Conservation (phyloP, 768 basidiomycete genomes). For the Amanita molliuscula region DNA sequence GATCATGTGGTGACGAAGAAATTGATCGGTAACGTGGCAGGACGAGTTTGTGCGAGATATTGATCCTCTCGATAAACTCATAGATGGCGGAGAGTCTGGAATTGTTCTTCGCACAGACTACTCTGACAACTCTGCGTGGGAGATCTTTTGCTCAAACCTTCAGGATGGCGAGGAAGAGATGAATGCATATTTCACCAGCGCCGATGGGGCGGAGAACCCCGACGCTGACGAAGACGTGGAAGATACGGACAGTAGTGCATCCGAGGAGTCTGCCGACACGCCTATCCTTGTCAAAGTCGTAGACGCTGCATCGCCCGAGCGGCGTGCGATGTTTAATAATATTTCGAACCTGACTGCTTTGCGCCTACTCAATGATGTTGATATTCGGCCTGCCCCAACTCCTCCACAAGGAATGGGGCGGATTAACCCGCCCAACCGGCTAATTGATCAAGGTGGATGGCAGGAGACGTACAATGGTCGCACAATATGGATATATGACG, state of each 20-base stretch:
- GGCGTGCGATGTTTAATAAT: slow-evolving; percentile 29
- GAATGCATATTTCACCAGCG: slow-evolving; percentile 13
- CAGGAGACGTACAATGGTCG: slow-evolving; percentile 68
- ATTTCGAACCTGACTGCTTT: slow-evolving; percentile 60
- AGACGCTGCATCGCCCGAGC: slow-evolving; percentile 29
- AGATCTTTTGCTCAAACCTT: slow-evolving; percentile 37
- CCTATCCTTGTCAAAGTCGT: slow-evolving; percentile 39
- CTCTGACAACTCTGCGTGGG: slow-evolving; percentile 58
- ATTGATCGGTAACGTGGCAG: slow-evolving; percentile 5
- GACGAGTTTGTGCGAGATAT: slow-evolving; percentile 25
- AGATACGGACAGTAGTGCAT: slow-evolving; percentile 14
- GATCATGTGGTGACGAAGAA: neutral
- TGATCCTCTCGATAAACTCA: slow-evolving; percentile 44
- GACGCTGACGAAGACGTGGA: slow-evolving; percentile 16
- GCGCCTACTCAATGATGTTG: slow-evolving; percentile 63
- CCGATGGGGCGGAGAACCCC: slow-evolving; percentile 4
- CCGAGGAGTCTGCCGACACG: slow-evolving; percentile 12
- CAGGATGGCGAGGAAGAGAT: slow-evolving; percentile 51
- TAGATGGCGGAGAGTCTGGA: slow-evolving; percentile 41
- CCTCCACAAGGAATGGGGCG: slow-evolving; percentile 35
- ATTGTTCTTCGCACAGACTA: slow-evolving; percentile 69
- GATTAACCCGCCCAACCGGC: slow-evolving; percentile 39
- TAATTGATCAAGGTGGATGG: slow-evolving; percentile 54
- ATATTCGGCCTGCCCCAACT: slow-evolving; percentile 43
- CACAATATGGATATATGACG: slow-evolving; percentile 69